Percentiles rank a stretch among this genome's conserved stretches.
Conservation (phyloP, 208 protist genomes). For the Trypanosoma melophagium region DNA sequence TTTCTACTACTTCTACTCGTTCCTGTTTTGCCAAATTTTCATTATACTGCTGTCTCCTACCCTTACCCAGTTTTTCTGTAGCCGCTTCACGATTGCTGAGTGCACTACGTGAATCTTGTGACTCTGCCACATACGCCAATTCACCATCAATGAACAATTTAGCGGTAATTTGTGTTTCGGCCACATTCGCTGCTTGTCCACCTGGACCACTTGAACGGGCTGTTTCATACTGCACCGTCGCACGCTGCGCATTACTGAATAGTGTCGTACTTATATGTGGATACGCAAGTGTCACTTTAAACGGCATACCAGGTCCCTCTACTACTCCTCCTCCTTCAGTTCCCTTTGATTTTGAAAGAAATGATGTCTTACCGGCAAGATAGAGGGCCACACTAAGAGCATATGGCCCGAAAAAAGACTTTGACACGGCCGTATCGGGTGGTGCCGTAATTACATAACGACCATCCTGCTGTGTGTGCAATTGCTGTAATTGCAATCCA, state of each 20-base stretch:
- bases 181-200: slow-evolving; percentile 86
- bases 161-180: slow-evolving; percentile 87
- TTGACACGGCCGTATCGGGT: slow-evolving; percentile 10
- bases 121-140: slow-evolving; percentile 61
- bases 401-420: slow-evolving; percentile 45
- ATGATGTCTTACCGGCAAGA: slow-evolving; percentile 19
- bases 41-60: slow-evolving; percentile 66
- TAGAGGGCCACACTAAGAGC: slow-evolving; percentile 47
- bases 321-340: background rate
- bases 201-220: slow-evolving; percentile 82
- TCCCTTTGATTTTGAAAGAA: background rate
- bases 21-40: slow-evolving; percentile 62
- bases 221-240: slow-evolving; percentile 62
- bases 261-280: slow-evolving; percentile 66
- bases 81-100: slow-evolving; percentile 76
- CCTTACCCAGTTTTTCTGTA: slow-evolving; percentile 59
- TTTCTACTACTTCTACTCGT: slow-evolving; percentile 40
- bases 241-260: slow-evolving; percentile 48
- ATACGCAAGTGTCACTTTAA: slow-evolving; percentile 37
- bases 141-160: slow-evolving; percentile 77
- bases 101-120: slow-evolving; percentile 87
- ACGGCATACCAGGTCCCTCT: slow-evolving; percentile 6
- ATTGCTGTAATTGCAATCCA: slow-evolving; percentile 38
- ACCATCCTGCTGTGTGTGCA: background rate
- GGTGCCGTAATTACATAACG: slow-evolving; percentile 39